phyloP scores from a whole-genome alignment of 306 rosid genomes.

The Trichosanthes truncata region DNA sequence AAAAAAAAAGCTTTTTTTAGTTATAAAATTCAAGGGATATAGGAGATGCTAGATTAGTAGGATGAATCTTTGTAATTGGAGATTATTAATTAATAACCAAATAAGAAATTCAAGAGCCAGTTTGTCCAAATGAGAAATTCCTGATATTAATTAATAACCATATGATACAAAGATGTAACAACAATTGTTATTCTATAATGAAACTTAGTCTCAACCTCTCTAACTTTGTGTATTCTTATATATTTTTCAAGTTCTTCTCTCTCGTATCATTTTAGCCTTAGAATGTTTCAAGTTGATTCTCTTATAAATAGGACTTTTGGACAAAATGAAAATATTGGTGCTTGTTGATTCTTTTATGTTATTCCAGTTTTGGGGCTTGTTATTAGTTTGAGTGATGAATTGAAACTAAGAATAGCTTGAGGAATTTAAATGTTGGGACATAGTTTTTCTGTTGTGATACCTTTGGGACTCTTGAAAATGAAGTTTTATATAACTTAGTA shows the following conservation, averaged over 20 bases:
- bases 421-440: too few relatives aligned
- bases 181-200: too few relatives aligned
- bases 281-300: not conserved
- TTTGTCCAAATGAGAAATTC: not conserved
- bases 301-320: too few relatives aligned
- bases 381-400: too few relatives aligned
- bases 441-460: not conserved
- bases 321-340: not conserved
- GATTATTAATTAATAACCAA: slow-evolving; percentile 9
- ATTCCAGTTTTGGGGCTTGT: too few relatives aligned
- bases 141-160: not conserved
- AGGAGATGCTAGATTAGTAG: slow-evolving; percentile 25
- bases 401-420: too few relatives aligned
- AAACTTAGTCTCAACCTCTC: not conserved
- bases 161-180: not conserved
- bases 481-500: not conserved
- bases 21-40: slow-evolving; percentile 42
- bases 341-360: too few relatives aligned
- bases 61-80: not conserved
- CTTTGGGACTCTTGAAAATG: not conserved
- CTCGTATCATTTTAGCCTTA: too few relatives aligned
- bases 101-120: not conserved
- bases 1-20: slow-evolving; percentile 31
- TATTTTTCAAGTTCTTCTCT: too few relatives aligned
- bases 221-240: too few relatives aligned